These are phyloP conservation scores for Allium fistulosum DNA, from an alignment of 106 monocot genomes.

Conservation along the genomic window DNA sequence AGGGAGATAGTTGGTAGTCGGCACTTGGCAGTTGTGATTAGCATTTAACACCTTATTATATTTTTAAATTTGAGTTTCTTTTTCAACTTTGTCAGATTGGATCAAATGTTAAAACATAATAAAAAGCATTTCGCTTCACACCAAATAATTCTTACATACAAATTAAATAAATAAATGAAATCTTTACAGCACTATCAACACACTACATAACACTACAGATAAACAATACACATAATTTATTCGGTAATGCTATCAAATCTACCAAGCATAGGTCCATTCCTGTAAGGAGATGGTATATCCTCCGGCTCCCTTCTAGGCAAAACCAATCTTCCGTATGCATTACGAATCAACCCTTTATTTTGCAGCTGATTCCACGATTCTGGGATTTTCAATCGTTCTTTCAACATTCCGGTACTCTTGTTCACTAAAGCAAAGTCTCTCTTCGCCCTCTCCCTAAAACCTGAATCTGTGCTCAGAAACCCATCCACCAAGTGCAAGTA, in stretches of 20 bases:
- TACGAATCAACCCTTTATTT: conserved; percentile 39
- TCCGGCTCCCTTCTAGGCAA: conserved; percentile 24
- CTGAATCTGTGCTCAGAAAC: conserved; percentile 11
- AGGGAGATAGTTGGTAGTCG: too few species aligned
- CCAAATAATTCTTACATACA: too few species aligned
- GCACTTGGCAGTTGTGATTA: too few species aligned
- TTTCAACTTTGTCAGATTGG: too few species aligned
- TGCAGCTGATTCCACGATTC: conserved; percentile 35
- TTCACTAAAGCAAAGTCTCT: conserved; percentile 70
- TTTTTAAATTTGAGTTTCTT: too few species aligned
- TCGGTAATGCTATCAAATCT: background rate
- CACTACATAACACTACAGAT: too few species aligned
- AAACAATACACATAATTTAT: too few species aligned
- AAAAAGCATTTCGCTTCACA: too few species aligned
- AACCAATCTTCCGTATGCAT: conserved; percentile 41
- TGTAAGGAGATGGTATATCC: conserved; percentile 37
- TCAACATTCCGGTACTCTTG: conserved; percentile 44
- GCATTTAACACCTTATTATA: too few species aligned
- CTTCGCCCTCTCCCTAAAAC: conserved; percentile 26
- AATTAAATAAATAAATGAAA: too few species aligned
- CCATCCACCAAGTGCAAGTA: conserved; percentile 72
- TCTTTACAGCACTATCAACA: too few species aligned
- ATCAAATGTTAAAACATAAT: too few species aligned
- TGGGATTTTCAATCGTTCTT: conserved; percentile 40
- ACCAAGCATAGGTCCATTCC: background rate